phyloP scores from a whole-genome alignment of 805 yeast genomes.

The Candida nemodendra region DNA sequence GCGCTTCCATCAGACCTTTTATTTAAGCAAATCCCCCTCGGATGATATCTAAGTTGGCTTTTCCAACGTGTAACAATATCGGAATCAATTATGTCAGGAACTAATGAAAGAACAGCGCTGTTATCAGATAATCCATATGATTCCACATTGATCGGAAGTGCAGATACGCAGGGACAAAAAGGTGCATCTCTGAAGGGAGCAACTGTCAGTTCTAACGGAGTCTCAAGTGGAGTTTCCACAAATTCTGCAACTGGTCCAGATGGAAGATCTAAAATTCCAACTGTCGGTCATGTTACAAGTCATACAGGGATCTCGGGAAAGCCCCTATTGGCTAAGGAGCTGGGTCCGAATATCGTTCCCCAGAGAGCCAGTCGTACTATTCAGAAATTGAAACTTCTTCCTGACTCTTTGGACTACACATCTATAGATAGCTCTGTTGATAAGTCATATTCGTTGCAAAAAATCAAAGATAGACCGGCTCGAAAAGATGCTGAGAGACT shows the following conservation, averaged over 20 bases:
- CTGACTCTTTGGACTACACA: slow-evolving; percentile 48
- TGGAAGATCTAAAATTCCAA: neutral
- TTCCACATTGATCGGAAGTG: neutral
- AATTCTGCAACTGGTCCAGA: too few relatives aligned
- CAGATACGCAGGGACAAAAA: too few relatives aligned
- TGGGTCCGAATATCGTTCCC: slow-evolving; percentile 56
- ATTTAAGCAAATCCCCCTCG: too few relatives aligned
- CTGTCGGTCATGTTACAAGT: neutral
- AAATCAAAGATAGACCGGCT: slow-evolving; percentile 85
- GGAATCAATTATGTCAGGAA: slow-evolving; percentile 14
- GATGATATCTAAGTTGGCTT: neutral
- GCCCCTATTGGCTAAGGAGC: slow-evolving; percentile 31
- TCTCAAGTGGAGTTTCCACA: too few relatives aligned
- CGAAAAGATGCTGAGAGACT: slow-evolving; percentile 90
- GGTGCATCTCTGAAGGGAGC: too few relatives aligned
- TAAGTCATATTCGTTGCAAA: slow-evolving; percentile 75
- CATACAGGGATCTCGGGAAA: slow-evolving; percentile 1
- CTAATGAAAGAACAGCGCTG: slow-evolving; percentile 27
- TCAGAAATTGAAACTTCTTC: slow-evolving; percentile 69
- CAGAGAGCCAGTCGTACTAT: slow-evolving; percentile 75
- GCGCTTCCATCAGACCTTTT: too few relatives aligned
- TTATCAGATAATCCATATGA: slow-evolving; percentile 34
- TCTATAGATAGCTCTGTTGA: slow-evolving; percentile 20
- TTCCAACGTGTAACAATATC: too few relatives aligned
- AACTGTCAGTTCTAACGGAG: too few relatives aligned